phyloP scores from a whole-genome alignment of 805 yeast genomes.

The Saccharomyces kudriavzevii region DNA sequence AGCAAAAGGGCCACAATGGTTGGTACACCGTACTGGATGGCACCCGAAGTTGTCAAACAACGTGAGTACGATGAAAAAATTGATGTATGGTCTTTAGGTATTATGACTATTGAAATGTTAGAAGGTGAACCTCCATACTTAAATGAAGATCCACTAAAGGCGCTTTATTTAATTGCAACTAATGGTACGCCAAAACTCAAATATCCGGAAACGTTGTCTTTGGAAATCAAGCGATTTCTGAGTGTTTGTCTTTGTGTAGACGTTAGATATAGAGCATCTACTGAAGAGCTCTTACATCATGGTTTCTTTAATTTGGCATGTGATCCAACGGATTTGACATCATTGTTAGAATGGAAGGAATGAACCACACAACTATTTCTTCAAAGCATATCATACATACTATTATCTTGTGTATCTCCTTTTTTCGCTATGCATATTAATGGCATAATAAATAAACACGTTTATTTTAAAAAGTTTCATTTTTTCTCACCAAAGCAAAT shows the following conservation, averaged over 20 bases:
- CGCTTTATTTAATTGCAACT: slow-evolving; percentile 87
- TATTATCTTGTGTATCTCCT: not conserved
- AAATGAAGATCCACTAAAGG: slow-evolving; percentile 92
- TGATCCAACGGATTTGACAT: slow-evolving; percentile 48
- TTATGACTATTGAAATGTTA: slow-evolving; percentile 96
- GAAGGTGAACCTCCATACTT: slow-evolving; percentile 98
- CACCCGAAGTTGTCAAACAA: slow-evolving; percentile 95
- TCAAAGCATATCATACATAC: not conserved
- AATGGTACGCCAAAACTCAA: slow-evolving; percentile 95
- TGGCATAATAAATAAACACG: not conserved
- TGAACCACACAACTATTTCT: slow-evolving; percentile 4
- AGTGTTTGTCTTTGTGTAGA: slow-evolving; percentile 92
- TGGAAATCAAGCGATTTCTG: slow-evolving; percentile 75
- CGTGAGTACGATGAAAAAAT: slow-evolving; percentile 96
- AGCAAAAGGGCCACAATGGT: slow-evolving; percentile 96
- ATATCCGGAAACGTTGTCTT: slow-evolving; percentile 74
- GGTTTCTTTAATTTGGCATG: slow-evolving; percentile 61
- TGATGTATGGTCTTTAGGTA: slow-evolving; percentile 97
- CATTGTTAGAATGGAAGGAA: slow-evolving; percentile 46
- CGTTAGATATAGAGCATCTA: slow-evolving; percentile 81
- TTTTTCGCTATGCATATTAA: not conserved
- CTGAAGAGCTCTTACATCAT: slow-evolving; percentile 79
- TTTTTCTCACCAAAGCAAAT: not conserved
- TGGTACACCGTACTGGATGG: slow-evolving; percentile 99
- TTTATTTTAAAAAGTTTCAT: not conserved